Conservation (phyloP, 192 early-diverging fungal genomes). For the Linnemannia zychae region DNA sequence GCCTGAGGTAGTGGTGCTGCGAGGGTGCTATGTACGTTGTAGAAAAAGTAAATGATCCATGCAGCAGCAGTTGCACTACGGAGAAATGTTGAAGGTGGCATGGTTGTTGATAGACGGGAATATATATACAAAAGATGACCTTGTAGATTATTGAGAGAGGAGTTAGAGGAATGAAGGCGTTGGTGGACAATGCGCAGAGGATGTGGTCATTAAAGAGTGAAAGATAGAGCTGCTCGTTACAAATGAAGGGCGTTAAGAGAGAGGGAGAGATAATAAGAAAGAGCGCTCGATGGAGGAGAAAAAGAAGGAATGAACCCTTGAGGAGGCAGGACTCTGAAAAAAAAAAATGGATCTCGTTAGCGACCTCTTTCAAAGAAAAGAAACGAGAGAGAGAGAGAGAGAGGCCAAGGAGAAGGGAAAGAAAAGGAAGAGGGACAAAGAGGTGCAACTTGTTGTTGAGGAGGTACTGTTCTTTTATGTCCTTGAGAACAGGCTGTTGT, state of each 20-base stretch:
- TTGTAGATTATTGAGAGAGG: neutral
- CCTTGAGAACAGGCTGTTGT: neutral
- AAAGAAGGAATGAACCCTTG: neutral
- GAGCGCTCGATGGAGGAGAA: neutral
- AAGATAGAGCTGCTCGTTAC: neutral
- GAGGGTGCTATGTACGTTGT: neutral
- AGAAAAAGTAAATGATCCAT: constrained; percentile 20
- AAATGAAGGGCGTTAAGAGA: neutral
- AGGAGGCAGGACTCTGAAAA: neutral
- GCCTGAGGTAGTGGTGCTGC: constrained; percentile 29
- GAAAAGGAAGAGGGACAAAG: neutral
- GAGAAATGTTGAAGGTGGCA: neutral
- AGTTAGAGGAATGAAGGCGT: neutral
- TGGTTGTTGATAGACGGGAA: neutral
- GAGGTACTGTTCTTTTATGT: neutral
- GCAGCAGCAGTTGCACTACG: neutral
- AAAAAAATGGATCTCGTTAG: neutral
- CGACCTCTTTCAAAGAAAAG: neutral
- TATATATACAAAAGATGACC: neutral
- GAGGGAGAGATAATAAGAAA: neutral
- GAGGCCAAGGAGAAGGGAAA: neutral
- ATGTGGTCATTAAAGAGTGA: constrained; percentile 1
- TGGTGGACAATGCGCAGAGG: neutral
- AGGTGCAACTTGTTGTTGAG: neutral
- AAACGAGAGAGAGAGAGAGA: neutral